These are phyloP conservation scores for Pseudogymnoascus sp. DNA, from an alignment of 2,329 filamentous ascomycete genomes.

Conservation along the genomic window DNA sequence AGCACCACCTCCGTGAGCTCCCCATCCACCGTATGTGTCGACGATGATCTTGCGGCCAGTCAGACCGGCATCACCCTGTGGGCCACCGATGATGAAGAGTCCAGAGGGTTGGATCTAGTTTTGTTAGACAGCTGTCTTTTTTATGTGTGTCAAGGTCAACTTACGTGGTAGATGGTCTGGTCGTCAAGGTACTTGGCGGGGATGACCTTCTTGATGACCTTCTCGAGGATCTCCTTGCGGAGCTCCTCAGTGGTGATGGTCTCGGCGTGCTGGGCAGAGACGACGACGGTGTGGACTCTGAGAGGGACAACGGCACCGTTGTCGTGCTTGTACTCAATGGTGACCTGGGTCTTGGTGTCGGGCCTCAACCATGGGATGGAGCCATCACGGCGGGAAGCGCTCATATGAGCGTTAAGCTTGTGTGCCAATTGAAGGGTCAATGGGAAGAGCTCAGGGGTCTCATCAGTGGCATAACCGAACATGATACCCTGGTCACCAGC, in stretches of 20 bases:
- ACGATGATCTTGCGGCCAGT: constrained; percentile 99
- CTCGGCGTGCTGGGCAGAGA: constrained; percentile 88
- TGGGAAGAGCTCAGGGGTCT: constrained; percentile 95
- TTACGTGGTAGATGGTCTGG: constrained; percentile 87
- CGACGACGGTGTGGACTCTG: constrained; percentile 92
- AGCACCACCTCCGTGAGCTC: constrained; percentile 98
- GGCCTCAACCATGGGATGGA: constrained; percentile 88
- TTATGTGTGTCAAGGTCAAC: constrained; percentile 28
- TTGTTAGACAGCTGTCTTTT: constrained; percentile 14
- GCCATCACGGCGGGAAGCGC: constrained; percentile 77
- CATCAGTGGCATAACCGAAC: constrained; percentile 99
- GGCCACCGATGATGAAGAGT: constrained; percentile 97
- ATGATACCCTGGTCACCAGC: constrained; percentile 99
- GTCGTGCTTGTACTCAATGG: constrained; percentile 97
- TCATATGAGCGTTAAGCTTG: constrained; percentile 96
- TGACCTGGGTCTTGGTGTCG: constrained; percentile 99
- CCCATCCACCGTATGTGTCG: constrained; percentile 99
- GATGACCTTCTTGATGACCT: constrained; percentile 95
- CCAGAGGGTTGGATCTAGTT: constrained; percentile 85
- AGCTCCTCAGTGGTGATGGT: constrained; percentile 85
- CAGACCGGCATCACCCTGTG: constrained; percentile 96
- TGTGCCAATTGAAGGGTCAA: constrained; percentile 90
- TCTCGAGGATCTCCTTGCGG: constrained; percentile 90
- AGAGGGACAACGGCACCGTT: constrained; percentile 84
- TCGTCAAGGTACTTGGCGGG: constrained; percentile 88